phyloP scores from a whole-genome alignment of 306 rosid species.

The Erythrophleum fordii region DNA sequence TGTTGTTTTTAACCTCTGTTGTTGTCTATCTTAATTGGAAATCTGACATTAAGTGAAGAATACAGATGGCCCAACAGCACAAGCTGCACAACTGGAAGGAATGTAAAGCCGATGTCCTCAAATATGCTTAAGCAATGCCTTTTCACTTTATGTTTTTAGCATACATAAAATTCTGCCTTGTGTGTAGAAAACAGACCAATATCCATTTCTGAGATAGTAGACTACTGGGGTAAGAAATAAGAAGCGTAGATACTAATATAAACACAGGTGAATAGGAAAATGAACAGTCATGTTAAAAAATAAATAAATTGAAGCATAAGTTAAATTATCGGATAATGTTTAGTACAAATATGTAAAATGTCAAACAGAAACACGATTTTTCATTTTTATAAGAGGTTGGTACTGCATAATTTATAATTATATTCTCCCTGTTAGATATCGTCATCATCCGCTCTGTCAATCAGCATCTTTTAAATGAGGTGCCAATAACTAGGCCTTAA shows the following conservation, averaged over 20 bases:
- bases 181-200: not conserved
- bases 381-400: not conserved
- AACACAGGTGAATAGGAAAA: not conserved
- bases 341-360: no score
- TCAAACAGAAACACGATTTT: not conserved
- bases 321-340: not conserved
- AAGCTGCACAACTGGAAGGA: constrained; percentile 41
- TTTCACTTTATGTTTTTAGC: constrained; percentile 23
- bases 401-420: not conserved
- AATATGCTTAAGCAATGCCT: constrained; percentile 38
- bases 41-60: constrained; percentile 55
- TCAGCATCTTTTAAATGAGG: constrained; percentile 20
- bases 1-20: constrained; percentile 39
- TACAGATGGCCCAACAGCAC: constrained; percentile 51
- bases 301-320: no score
- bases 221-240: not conserved
- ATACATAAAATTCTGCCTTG: not conserved
- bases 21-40: constrained; percentile 47
- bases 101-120: constrained; percentile 36
- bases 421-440: not conserved
- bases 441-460: constrained; percentile 29
- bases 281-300: not conserved
- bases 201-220: not conserved
- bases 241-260: not conserved
- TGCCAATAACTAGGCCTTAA: constrained; percentile 34